Evolutionary conservation across 2,329 filamentous ascomycete genomes (phyloP), one percentile per base, ranked within the genome.

Genomic region (Dothideomycetes sp.): DNA sequence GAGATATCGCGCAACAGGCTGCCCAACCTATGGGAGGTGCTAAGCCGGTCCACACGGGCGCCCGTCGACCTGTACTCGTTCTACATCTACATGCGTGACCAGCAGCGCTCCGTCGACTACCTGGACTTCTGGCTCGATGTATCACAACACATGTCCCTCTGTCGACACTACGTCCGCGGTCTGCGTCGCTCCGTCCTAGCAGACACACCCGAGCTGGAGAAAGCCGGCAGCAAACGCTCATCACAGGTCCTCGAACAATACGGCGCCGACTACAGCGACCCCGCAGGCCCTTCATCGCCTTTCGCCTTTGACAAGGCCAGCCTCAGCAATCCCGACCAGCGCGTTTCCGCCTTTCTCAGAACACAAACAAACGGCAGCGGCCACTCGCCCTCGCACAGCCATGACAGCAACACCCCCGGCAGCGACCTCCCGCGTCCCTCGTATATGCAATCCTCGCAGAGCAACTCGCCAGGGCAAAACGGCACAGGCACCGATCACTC

Each of bases 111-210:
- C 5, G 91, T 98, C 10, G 91, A 98, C 57, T 98, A 98, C 55
- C 69, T 98, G 31, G 91, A 98, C 59, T 98, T 98, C 63, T 98
- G 93, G 91, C 86, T 98, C 52, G 91, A 98, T 79, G 91, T 98
- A 44, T 89, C 91, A 12, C 91, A 98, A 59, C 91, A 98, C 65
- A 95, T 96, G 81, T 94, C 89, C 16, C 74, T 98, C 42, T 98
- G 85, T 60, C 83, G 93, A 36, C 87, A 96, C 62, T 98, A 95
- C 66, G 91, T 98, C 15, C 85, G 91, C 55, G 88, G 95, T 63
- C 74, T 98, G 40, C 84, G 91, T 50, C 76, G 91, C 48, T 96
- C 89, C 17, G 87, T 96, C 45, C 77, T 98, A 36, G 77, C 96
- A 43, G 84, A 86, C 32, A 98, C 91, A 0, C 91, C 91, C 11